Evolutionary conservation across 2,329 filamentous ascomycete genomes (phyloP).

Genomic region (Fusarium sp.): DNA sequence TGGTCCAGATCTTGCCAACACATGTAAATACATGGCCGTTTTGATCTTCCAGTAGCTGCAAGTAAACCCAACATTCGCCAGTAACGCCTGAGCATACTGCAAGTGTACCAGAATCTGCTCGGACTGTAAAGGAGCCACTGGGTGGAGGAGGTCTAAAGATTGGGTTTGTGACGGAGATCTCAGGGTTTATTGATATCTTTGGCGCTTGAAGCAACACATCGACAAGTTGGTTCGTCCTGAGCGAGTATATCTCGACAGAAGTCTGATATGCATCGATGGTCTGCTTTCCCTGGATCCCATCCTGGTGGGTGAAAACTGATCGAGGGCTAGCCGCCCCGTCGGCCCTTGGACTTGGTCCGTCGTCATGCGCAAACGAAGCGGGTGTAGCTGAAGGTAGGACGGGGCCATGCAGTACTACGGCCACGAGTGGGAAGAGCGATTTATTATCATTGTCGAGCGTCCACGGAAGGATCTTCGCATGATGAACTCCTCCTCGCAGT

Average conservation of each 20-base stretch:
- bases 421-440: constrained; percentile 78
- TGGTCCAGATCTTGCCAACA: constrained; percentile 93
- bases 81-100: constrained; percentile 83
- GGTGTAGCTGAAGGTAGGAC: constrained; percentile 62
- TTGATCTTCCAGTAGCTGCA: constrained; percentile 60
- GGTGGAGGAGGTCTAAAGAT: constrained; percentile 77
- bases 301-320: constrained; percentile 56
- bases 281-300: constrained; percentile 53
- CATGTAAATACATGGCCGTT: constrained; percentile 70
- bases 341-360: constrained; percentile 56
- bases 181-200: constrained; percentile 68
- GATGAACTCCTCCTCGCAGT: constrained; percentile 81
- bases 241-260: constrained; percentile 87
- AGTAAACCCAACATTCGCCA: constrained; percentile 87
- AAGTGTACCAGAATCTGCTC: constrained; percentile 78
- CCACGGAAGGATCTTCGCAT: constrained; percentile 86
- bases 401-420: constrained; percentile 84
- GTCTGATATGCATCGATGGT: constrained; percentile 80
- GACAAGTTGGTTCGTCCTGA: constrained; percentile 79
- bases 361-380: constrained; percentile 54
- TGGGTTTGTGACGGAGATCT: constrained; percentile 69
- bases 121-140: constrained; percentile 78
- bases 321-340: constrained; percentile 60
- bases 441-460: constrained; percentile 66
- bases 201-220: constrained; percentile 80